These are phyloP conservation scores for Choiromyces venosus DNA, from an alignment of 495 filamentous ascomycete species.

Conservation along the genomic window DNA sequence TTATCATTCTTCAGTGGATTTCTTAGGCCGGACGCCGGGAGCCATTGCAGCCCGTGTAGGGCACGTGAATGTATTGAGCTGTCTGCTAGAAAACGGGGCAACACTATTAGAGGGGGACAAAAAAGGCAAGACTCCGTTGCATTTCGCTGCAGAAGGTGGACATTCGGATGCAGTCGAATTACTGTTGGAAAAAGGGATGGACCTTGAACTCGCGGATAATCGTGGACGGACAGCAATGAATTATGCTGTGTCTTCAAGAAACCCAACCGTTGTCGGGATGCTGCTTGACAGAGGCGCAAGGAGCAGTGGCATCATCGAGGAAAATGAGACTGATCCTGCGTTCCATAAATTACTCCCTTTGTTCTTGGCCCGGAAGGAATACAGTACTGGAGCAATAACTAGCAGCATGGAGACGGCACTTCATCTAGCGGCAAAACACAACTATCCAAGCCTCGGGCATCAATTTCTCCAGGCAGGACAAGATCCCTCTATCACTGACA, in stretches of 20 bases:
- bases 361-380: background rate
- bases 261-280: background rate
- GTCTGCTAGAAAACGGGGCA: constrained; percentile 44
- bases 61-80: constrained; percentile 41
- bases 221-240: constrained; percentile 43
- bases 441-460: background rate
- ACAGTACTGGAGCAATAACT: background rate
- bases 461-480: background rate
- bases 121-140: constrained; percentile 43
- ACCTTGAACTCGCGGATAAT: constrained; percentile 14
- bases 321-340: background rate
- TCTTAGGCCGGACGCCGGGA: constrained; percentile 41
- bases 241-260: constrained; percentile 35
- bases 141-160: constrained; percentile 39
- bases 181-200: constrained; percentile 39
- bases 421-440: background rate
- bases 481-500: background rate
- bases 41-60: constrained; percentile 42
- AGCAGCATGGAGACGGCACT: background rate
- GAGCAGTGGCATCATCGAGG: background rate
- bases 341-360: constrained; percentile 1
- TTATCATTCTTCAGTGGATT: constrained; percentile 42
- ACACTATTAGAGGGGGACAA: constrained; percentile 41
- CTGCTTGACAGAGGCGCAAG: constrained; percentile 9
- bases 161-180: constrained; percentile 35